A percentile compares a stretch with the other conserved stretches of the same genome.
Conservation (phyloP, 2,329 filamentous ascomycete species). For the Calonectria pauciramosa region DNA sequence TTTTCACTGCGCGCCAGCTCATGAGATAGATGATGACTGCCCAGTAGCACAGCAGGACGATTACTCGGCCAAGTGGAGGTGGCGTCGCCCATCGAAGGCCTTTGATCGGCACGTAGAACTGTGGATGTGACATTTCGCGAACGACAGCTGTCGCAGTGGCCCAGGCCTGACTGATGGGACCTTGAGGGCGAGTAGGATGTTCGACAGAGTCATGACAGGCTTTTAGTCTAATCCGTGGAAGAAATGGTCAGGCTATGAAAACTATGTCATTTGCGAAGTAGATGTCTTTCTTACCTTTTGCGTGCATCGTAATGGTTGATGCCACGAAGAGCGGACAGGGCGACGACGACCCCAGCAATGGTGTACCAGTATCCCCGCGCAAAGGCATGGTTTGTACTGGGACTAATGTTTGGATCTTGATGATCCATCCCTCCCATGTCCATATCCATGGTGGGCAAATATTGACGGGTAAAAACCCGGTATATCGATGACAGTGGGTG, state of each 20-base stretch:
- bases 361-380: conserved; percentile 73
- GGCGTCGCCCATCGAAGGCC: conserved; percentile 70
- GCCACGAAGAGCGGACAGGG: conserved; percentile 56
- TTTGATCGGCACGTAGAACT: conserved; percentile 62
- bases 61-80: conserved; percentile 68
- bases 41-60: conserved; percentile 70
- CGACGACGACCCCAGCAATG: conserved; percentile 62
- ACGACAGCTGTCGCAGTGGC: conserved; percentile 70
- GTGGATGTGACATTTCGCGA: conserved; percentile 70
- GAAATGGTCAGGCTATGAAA: background rate
- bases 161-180: conserved; percentile 63
- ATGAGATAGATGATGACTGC: conserved; percentile 71
- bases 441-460: conserved; percentile 50
- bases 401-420: conserved; percentile 51
- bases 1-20: conserved; percentile 60
- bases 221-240: conserved; percentile 57
- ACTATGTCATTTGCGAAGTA: too few species aligned
- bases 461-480: conserved; percentile 8
- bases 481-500: background rate
- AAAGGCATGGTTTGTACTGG: conserved; percentile 63
- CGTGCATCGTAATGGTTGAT: conserved; percentile 59
- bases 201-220: conserved; percentile 58
- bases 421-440: conserved; percentile 36
- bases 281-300: conserved; percentile 52
- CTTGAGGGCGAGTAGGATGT: conserved; percentile 67